Conservation (phyloP, 306 rosid genomes). For the Dryas octopetala region DNA sequence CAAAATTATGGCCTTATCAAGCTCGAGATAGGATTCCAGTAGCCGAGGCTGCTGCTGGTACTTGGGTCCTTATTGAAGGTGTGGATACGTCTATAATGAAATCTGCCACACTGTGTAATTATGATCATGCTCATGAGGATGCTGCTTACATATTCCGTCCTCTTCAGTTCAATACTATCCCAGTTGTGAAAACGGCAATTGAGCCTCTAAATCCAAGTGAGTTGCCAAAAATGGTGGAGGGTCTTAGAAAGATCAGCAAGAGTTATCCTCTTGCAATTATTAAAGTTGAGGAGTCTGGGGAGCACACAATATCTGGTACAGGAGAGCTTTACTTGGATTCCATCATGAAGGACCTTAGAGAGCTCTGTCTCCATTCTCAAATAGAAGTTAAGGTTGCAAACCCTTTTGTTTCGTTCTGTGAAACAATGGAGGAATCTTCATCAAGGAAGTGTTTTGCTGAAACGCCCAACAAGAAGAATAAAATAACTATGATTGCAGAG, state of each 20-base stretch:
- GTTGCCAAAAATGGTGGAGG: constrained; percentile 99
- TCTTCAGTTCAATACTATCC: constrained; percentile 88
- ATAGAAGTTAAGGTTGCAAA: constrained; percentile 99
- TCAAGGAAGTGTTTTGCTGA: constrained; percentile 99
- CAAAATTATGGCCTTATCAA: constrained; percentile 94
- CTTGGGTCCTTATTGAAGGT: constrained; percentile 98
- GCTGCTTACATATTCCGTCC: constrained; percentile 80
- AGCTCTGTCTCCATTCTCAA: constrained; percentile 72
- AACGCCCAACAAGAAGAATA: constrained; percentile 96
- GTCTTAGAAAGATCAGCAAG: constrained; percentile 96
- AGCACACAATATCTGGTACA: constrained; percentile 94
- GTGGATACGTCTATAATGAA: constrained; percentile 99
- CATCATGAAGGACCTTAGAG: constrained; percentile 97
- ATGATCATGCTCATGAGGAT: constrained; percentile 70
- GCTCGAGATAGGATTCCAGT: constrained; percentile 93
- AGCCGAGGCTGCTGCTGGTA: constrained; percentile 93
- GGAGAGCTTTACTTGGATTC: constrained; percentile 99
- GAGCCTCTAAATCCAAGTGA: constrained; percentile 98
- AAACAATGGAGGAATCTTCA: constrained; percentile 97
- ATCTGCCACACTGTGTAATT: constrained; percentile 86
- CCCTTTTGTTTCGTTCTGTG: constrained; percentile 97
- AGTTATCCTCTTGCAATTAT: constrained; percentile 97
- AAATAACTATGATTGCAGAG: constrained; percentile 98
- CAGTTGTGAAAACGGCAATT: constrained; percentile 96
- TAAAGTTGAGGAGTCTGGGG: constrained; percentile 99